A percentile compares a stretch with the other conserved stretches of the same genome.
phyloP scores from a whole-genome alignment of 176 grass and related monocot species.

The Avena insularis region DNA sequence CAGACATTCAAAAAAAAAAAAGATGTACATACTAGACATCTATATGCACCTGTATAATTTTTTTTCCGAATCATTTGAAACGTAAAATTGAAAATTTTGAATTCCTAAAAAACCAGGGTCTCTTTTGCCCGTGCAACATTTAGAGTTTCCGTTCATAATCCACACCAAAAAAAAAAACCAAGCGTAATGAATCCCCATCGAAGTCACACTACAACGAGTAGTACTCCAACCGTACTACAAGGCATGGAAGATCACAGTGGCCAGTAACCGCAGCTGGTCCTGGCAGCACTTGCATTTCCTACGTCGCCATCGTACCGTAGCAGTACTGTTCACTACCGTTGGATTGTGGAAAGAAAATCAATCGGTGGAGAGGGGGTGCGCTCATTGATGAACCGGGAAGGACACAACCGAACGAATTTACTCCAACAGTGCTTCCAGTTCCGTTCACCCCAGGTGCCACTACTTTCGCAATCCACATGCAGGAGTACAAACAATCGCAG shows the following conservation, averaged over 20 bases:
- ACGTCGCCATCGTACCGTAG: not conserved
- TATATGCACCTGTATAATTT: no score
- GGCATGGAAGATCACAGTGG: not conserved
- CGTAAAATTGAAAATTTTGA: no score
- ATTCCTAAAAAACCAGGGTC: no score
- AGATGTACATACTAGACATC: no score
- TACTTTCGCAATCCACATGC: conserved; percentile 21
- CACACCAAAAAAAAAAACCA: no score
- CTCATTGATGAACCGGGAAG: conserved; percentile 26
- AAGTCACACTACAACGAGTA: no score
- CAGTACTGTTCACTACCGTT: not conserved
- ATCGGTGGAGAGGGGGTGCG: not conserved
- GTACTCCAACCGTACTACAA: no score
- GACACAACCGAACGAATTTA: not conserved
- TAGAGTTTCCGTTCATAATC: no score
- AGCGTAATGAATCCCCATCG: no score
- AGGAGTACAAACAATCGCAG: not conserved
- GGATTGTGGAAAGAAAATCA: not conserved
- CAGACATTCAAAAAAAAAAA: no score
- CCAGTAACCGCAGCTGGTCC: not conserved
- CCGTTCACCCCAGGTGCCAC: conserved; percentile 33
- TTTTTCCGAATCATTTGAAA: no score
- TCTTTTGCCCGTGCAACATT: no score
- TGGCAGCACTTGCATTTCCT: not conserved
- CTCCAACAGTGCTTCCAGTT: conserved; percentile 15